phyloP scores from a whole-genome alignment of 2,329 filamentous ascomycete genomes.

The Penicillium vulpinum region DNA sequence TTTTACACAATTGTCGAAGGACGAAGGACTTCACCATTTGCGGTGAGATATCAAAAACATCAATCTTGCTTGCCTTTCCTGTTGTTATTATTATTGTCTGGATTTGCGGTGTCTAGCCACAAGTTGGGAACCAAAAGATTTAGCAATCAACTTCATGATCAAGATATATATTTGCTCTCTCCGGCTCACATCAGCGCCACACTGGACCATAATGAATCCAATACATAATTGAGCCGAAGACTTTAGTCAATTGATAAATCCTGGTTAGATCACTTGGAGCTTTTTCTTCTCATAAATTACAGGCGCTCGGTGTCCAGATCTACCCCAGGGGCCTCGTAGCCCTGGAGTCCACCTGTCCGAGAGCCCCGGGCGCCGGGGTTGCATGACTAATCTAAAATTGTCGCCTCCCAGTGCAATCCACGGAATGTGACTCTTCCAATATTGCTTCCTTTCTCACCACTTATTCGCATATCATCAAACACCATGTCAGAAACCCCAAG shows the following conservation, averaged over 20 bases:
- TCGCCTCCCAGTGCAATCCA: neutral
- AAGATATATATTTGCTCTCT: neutral
- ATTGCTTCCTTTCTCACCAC: neutral
- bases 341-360: too few relatives aligned
- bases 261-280: neutral
- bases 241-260: neutral
- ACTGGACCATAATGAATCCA: neutral
- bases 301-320: neutral
- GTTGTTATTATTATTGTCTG: neutral
- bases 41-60: neutral
- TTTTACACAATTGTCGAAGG: neutral
- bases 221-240: neutral
- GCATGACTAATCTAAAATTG: neutral
- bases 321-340: too few relatives aligned
- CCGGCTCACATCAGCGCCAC: neutral
- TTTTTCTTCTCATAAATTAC: neutral
- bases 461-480: neutral
- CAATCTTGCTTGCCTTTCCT: neutral
- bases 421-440: neutral
- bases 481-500: neutral
- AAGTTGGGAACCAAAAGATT: neutral
- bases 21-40: neutral
- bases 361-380: neutral
- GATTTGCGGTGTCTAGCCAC: too few relatives aligned
- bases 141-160: neutral